phyloP scores from a whole-genome alignment of 306 rosid genomes.

The Hippophae gyantsensis region DNA sequence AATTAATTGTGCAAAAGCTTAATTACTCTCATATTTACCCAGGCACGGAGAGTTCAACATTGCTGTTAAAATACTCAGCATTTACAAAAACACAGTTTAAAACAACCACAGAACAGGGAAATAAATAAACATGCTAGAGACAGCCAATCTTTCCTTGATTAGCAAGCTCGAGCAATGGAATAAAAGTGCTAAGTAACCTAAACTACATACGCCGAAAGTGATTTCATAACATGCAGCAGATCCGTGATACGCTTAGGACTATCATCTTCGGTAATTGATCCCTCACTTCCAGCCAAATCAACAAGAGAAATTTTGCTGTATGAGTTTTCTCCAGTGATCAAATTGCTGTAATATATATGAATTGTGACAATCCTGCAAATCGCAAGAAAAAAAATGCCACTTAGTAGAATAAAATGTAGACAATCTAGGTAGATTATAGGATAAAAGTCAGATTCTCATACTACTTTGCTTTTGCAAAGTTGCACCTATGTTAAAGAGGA shows the following conservation, averaged over 20 bases:
- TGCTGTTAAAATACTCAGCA: no score
- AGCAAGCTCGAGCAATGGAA: not conserved
- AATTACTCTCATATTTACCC: not conserved
- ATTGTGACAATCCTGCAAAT: constrained; percentile 60
- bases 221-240: constrained; percentile 93
- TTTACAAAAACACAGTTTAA: not conserved
- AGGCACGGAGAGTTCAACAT: not conserved
- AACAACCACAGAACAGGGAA: not conserved
- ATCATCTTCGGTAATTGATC: constrained; percentile 76
- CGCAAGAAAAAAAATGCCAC: constrained; percentile 23
- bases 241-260: constrained; percentile 85
- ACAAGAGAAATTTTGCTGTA: constrained; percentile 85
- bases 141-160: not conserved
- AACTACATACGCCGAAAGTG: constrained; percentile 89
- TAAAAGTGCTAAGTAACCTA: constrained; percentile 8
- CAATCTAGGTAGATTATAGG: not conserved
- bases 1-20: not conserved
- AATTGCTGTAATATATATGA: constrained; percentile 63
- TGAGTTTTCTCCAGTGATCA: constrained; percentile 64
- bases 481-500: no score
- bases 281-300: constrained; percentile 98
- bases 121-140: not conserved
- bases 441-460: not conserved
- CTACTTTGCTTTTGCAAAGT: no score
- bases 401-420: constrained; percentile 24